A percentile compares a stretch with the other conserved stretches of the same genome.
These are phyloP conservation scores for Ulmus americana DNA, from an alignment of 331 rosid genomes.

Conservation along the genomic window DNA sequence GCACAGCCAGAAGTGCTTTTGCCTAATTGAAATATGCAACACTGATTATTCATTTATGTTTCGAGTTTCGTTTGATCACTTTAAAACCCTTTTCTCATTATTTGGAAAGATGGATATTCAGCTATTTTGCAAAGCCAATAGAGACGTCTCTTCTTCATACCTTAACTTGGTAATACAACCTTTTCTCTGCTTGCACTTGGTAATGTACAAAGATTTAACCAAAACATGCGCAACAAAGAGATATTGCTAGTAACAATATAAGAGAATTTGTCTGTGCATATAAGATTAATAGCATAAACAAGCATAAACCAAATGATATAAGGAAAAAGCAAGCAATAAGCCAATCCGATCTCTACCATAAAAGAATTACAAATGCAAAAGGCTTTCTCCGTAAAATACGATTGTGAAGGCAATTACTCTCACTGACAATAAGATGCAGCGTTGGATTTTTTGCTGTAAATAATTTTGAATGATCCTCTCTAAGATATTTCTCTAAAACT, in stretches of 20 bases:
- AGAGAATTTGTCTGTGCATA: background rate
- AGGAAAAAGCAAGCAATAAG: constrained; percentile 4
- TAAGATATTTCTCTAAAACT: constrained; percentile 22
- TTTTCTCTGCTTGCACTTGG: no score
- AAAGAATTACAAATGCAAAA: constrained; percentile 13
- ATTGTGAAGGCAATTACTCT: constrained; percentile 22
- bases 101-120: no score
- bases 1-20: background rate
- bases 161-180: no score
- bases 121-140: no score
- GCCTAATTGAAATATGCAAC: background rate
- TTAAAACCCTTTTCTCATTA: no score
- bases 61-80: no score
- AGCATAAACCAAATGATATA: background rate
- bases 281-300: no score
- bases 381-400: constrained; percentile 23
- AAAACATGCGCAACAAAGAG: background rate
- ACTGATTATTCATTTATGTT: no score
- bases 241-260: background rate
- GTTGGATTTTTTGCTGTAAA: constrained; percentile 19
- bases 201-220: background rate
- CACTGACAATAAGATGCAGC: background rate
- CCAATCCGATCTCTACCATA: constrained; percentile 23
- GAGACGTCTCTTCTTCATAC: no score
- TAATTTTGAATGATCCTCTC: constrained; percentile 24